Conservation (phyloP, 176 grass and related monocot genomes). For the Cenchrus fungigraminus region DNA sequence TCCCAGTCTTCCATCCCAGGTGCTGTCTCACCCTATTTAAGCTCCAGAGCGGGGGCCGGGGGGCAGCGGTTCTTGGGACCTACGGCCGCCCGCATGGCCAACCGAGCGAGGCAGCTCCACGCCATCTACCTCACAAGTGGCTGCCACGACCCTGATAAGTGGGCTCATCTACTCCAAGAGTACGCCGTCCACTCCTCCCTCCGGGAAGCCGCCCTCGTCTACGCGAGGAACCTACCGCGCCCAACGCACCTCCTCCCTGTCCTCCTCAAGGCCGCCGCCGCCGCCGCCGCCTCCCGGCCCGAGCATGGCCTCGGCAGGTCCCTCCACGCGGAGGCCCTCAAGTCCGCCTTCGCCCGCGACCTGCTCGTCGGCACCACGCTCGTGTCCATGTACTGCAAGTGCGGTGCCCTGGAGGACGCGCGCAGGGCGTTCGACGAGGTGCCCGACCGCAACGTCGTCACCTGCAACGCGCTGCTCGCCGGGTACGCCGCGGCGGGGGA, state of each 20-base stretch:
- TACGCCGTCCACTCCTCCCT: conserved; percentile 45
- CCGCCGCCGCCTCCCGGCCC: conserved; percentile 5
- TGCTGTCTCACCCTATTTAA: background rate
- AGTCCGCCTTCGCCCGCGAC: conserved; percentile 33
- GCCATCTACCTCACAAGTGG: conserved; percentile 19
- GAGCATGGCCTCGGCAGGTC: conserved; percentile 31
- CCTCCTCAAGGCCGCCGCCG: conserved; percentile 59
- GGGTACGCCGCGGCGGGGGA: conserved; percentile 51
- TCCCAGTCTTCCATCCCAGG: no score
- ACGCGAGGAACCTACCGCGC: conserved; percentile 40
- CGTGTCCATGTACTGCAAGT: conserved; percentile 63
- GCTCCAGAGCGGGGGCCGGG: background rate
- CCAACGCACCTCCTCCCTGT: conserved; percentile 53
- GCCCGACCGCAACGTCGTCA: conserved; percentile 51
- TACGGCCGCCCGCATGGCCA: conserved; percentile 13
- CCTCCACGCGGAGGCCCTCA: conserved; percentile 55
- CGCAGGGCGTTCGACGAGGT: conserved; percentile 57
- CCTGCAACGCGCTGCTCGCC: conserved; percentile 50
- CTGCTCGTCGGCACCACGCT: conserved; percentile 58
- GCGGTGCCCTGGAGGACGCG: conserved; percentile 34
- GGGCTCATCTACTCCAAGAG: conserved; percentile 39
- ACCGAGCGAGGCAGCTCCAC: conserved; percentile 49
- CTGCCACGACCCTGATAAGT: conserved; percentile 25
- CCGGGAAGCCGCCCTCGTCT: conserved; percentile 49
- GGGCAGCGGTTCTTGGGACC: no score